Percentiles rank a stretch among this genome's conserved stretches.
Evolutionary conservation across 768 basidiomycete species (phyloP).

Genomic region (Suillus decipiens): DNA sequence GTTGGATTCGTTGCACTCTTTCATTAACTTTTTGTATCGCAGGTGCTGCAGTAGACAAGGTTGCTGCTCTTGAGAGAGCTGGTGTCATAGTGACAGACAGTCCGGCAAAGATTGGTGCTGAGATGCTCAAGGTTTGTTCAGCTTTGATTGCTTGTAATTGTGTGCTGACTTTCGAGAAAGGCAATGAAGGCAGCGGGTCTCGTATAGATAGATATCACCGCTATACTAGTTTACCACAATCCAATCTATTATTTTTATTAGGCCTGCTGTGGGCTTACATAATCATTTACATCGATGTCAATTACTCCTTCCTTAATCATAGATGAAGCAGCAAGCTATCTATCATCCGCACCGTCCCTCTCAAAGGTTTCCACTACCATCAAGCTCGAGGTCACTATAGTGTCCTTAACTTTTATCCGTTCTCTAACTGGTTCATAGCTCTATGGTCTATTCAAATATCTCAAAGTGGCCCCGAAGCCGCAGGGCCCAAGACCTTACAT

Average conservation of each 20-base stretch:
- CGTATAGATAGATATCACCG: slow-evolving; percentile 43
- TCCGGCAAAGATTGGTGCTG: slow-evolving; percentile 89
- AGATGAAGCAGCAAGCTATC: slow-evolving; percentile 60
- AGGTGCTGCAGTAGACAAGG: slow-evolving; percentile 94
- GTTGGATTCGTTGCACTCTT: neutral
- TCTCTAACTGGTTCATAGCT: slow-evolving; percentile 50
- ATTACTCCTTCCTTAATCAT: slow-evolving; percentile 46
- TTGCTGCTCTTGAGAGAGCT: slow-evolving; percentile 84
- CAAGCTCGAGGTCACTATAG: slow-evolving; percentile 72
- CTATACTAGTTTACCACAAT: slow-evolving; percentile 2
- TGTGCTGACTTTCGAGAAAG: slow-evolving; percentile 36
- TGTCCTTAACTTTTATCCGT: slow-evolving; percentile 13
- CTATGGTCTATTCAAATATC: slow-evolving; percentile 82
- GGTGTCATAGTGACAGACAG: slow-evolving; percentile 94
- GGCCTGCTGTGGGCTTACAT: slow-evolving; percentile 32
- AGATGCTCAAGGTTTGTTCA: slow-evolving; percentile 82
- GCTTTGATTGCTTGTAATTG: slow-evolving; percentile 12
- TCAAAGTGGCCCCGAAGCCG: slow-evolving; percentile 62
- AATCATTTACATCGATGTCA: slow-evolving; percentile 35
- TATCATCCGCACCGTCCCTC: slow-evolving; percentile 58
- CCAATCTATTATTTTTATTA: neutral
- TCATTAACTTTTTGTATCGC: slow-evolving; percentile 7
- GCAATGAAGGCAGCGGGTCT: slow-evolving; percentile 80
- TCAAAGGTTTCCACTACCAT: slow-evolving; percentile 55
- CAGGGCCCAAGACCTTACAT: slow-evolving; percentile 64